Base-by-base conservation (phyloP, 2,329 filamentous ascomycete genomes). In the Corinectria fuckeliana region DNA sequence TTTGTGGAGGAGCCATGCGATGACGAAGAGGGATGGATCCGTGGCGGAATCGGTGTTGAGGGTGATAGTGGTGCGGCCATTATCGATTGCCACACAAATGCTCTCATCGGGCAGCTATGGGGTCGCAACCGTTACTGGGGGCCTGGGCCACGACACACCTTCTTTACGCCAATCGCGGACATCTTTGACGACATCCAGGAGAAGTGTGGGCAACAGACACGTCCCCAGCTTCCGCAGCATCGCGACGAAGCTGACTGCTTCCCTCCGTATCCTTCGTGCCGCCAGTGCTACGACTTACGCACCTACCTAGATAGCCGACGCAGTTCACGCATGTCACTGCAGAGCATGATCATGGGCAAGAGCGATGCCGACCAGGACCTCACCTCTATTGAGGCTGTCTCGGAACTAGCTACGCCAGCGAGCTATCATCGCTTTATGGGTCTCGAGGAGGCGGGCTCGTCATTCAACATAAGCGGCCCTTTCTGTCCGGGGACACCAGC, bases 171-270 rank as follows among this genome's bases (percentile, higher is more conserved):
- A 2, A 74, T 80, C 16, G 66, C 71, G 26, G 79, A 81, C 58
- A 71, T 81, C 13, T 76, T 81, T 20, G 78, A 81, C 36, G 79
- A 81, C 45, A 78, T 80, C 21, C 78, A 80, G 56, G 79, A 81
- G 62, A 75, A 74, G 49, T 81, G 78, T 48, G 76, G 73, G 2
- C 72, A 79, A 63, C 70, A 75, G 41, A 65, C 67, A 6, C 73
- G 77, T 14, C 78, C 79, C 0, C 72, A 74, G 53, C 73, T 81
- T 20, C 79, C 79, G 1, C 75, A 78, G 53, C 68, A 76, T 47
- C 74, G 76, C 3, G 75, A 79, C 38, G 77, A 80, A 23, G 74
- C 72, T 6, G 77, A 78, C 30, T 70, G 75, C 5, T 79, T 75
- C 59, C 71, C 77, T 1, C 70, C 75, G 2, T 77, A 79, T 50